Base-by-base conservation (phyloP, 352 stramenopile genomes). In the Pythium plurisporium region DNA sequence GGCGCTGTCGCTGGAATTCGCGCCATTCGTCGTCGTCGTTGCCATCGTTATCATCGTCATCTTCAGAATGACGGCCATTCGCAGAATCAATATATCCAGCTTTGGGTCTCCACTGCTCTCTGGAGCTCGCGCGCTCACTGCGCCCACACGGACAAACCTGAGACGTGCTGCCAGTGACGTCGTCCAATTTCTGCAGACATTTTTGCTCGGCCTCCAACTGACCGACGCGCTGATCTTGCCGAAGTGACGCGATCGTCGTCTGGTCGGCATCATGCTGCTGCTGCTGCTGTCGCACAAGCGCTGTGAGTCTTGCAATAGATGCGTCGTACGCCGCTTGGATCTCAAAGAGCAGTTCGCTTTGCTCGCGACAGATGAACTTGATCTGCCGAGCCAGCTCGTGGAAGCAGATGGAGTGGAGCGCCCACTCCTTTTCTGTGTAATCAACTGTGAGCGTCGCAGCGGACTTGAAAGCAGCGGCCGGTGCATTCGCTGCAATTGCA, bases 361-460 rank as follows among this genome's bases (percentile, higher is more conserved):
- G 82, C 62, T 93, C 82, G 40, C 74, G 79, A 58, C 80, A 91
- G 51, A 89, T 85, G 42, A 63, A 91, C 51, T 80, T 78, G 49
- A 90, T 84, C 51, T 93, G 82, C 3, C 80, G 73, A 22, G 67
- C 76, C 22, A 93, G 65, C 56, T 93, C 82, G 49, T 87, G 76
- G 55, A 89, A 93, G 47, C 79, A 88, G 27, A 87, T 22, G 20
- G 80, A 86, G 69, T 89, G 88, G 25, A 93, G 69, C 36, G 59
- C 63, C 47, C 69, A 76, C 55, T 93, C 82, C 7, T 73, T 62
- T 30, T 74, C 64, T 2, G 77, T 76, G 64, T 82, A 87, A 30
- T 77, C 69, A 4, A 82, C 37, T 5, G 76, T 27, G 11, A 53
- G 45, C 27, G 40, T 46, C 2, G 30, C n/a, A 4, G 44, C 55